phyloP scores from a whole-genome alignment of 768 basidiomycete genomes.

The Tricholoma flavovirens region DNA sequence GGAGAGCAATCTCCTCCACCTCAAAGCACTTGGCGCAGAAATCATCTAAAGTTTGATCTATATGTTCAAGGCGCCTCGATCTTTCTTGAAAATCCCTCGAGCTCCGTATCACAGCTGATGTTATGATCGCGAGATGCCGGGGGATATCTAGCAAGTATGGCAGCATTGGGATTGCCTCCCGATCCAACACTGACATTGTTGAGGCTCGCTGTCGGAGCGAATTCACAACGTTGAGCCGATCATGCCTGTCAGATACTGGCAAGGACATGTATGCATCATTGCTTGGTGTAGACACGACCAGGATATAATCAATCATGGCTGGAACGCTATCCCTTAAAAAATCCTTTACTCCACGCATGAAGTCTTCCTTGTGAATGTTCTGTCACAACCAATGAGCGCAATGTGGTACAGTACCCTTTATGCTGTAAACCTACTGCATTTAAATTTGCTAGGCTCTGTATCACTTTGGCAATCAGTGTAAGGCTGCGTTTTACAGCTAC shows the following conservation, averaged over 20 bases:
- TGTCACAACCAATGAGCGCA: constrained; percentile 18
- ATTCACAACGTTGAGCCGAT: constrained; percentile 48
- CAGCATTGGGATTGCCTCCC: constrained; percentile 66
- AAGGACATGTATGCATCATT: constrained; percentile 22
- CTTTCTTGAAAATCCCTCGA: constrained; percentile 38
- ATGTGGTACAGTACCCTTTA: background rate
- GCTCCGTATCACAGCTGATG: constrained; percentile 69
- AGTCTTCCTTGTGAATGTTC: constrained; percentile 72
- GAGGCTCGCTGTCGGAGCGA: constrained; percentile 52
- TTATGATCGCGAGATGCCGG: constrained; percentile 69
- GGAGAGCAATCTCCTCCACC: constrained; percentile 64
- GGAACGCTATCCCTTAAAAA: constrained; percentile 60
- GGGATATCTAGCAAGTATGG: constrained; percentile 77
- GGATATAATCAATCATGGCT: constrained; percentile 77
- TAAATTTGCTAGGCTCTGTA: constrained; percentile 84
- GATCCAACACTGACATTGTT: constrained; percentile 50
- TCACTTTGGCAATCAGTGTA: constrained; percentile 81
- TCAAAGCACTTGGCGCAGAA: constrained; percentile 60
- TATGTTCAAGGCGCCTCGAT: constrained; percentile 24
- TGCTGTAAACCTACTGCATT: constrained; percentile 48
- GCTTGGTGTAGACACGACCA: constrained; percentile 58
- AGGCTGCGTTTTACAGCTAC: constrained; percentile 70
- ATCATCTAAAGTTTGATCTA: constrained; percentile 42
- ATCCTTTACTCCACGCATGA: constrained; percentile 71
- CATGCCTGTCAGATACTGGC: constrained; percentile 36